Percentiles rank a stretch among this genome's conserved stretches.
These are phyloP conservation scores for Spergularia azorica DNA, from an alignment of 179 eudicot genomes.

Conservation along the genomic window DNA sequence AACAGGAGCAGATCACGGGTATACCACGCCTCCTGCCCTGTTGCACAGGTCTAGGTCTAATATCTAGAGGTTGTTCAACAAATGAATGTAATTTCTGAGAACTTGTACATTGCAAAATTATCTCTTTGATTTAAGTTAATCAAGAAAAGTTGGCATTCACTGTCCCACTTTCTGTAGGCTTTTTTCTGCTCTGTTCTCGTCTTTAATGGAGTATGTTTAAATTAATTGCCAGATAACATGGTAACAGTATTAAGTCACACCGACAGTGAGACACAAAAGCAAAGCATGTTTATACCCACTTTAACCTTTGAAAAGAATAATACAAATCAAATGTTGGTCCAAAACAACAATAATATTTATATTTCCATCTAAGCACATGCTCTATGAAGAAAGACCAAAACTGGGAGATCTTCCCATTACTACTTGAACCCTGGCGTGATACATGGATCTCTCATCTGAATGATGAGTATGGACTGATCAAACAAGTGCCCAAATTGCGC, in stretches of 20 bases:
- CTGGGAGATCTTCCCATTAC: background rate
- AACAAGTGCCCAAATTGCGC: constrained; percentile 16
- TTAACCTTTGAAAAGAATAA: constrained; percentile 13
- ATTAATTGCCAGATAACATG: too few relatives aligned
- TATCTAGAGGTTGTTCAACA: too few relatives aligned
- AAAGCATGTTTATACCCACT: background rate
- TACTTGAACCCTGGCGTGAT: constrained; percentile 10
- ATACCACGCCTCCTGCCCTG: too few relatives aligned
- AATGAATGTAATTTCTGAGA: too few relatives aligned
- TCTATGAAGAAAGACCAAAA: too few relatives aligned
- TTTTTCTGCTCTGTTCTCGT: background rate
- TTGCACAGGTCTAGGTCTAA: too few relatives aligned
- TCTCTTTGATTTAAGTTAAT: too few relatives aligned
- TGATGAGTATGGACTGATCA: background rate
- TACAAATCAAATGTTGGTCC: constrained; percentile 17
- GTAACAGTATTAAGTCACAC: background rate
- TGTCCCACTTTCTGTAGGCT: background rate
- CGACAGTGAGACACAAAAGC: constrained; percentile 17
- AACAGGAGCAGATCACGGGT: too few relatives aligned
- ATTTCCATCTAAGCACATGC: constrained; percentile 7
- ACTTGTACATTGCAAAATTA: too few relatives aligned
- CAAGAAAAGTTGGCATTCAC: too few relatives aligned
- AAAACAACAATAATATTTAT: background rate
- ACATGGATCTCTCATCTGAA: constrained; percentile 24
- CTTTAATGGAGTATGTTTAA: too few relatives aligned